Evolutionary conservation across 2,329 filamentous ascomycete species (phyloP), one percentile per base, ranked within the genome.

Genomic region (Cercospora brassicicola): DNA sequence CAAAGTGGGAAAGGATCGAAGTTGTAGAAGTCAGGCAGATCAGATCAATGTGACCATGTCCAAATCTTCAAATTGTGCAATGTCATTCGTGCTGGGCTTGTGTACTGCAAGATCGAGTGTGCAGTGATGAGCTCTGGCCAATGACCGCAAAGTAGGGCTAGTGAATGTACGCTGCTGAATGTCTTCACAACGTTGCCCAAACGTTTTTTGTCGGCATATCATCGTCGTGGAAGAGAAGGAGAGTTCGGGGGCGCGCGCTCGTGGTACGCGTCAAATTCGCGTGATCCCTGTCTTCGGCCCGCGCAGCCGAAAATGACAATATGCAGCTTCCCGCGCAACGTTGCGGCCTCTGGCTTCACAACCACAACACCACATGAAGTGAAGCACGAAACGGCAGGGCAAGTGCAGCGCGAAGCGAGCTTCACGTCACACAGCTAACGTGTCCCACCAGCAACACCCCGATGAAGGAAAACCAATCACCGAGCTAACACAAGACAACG

Each of bases 381-480:
- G 56, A 59, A 59, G 56, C 56, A 59, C 56, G 30, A 36, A 39
- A 33, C 56, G 33, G 56, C 30, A 15, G 20, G 59, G 20, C 13
- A 45, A 39, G 39, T 45, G 33, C 15, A 42, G 20, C 31, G 31
- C 20, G 33, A 42, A 30, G 15, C 59, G 20, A n/a, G 18, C 36
- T 23, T 20, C 59, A 61, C 59, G 59, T 61, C n/a, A 18, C 59
- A 61, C 59, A 55, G 31, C 45, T 39, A 56, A 64, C 48, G 23
- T 28, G 23, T 20, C 4, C 39, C n/a, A 9, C 10, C 39, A 60
- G 56, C 66, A 62, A 33, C 20, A 51, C 28, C 28, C 67, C 67
- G 48, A 67, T 69, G 67, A 69, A 45, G 55, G 67, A 68, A 67
- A 72, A 67, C 71, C 65, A 64, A 68, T 72, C 70, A 73, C 70